phyloP scores from a whole-genome alignment of 257 asterid species.

The Lycium ferocissimum region DNA sequence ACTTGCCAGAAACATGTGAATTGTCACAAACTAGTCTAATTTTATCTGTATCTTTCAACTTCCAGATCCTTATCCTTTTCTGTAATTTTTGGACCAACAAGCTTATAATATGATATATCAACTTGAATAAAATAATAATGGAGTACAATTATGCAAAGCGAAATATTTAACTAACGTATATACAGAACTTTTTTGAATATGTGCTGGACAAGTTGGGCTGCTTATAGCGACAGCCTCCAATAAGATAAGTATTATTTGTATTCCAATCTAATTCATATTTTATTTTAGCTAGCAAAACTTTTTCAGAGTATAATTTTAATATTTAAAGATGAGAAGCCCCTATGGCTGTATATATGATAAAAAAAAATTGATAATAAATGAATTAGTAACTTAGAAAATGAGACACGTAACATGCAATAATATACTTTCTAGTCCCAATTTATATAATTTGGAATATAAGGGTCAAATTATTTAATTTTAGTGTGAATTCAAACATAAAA shows the following conservation, averaged over 20 bases:
- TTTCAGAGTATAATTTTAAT: no score
- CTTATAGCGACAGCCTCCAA: not conserved
- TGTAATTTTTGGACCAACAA: not conserved
- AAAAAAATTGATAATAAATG: no score
- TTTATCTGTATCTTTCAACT: not conserved
- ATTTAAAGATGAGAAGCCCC: no score
- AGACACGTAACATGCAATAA: no score
- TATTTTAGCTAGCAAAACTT: not conserved
- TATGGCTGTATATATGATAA: no score
- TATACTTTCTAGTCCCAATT: no score
- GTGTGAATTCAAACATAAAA: no score
- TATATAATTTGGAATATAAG: no score
- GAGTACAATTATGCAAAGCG: not conserved
- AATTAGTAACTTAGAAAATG: no score
- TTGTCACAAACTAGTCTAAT: not conserved
- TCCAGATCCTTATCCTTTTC: no score
- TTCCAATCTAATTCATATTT: not conserved
- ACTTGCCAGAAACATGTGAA: not conserved
- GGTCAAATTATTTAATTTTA: no score
- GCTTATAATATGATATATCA: not conserved
- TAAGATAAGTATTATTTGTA: not conserved
- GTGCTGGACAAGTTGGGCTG: conserved; percentile 21
- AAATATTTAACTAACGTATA: not conserved
- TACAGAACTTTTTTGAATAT: not conserved
- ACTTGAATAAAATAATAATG: not conserved